Conservation (phyloP, 192 early-diverging fungal genomes). For the Nowakowskiella sp. region DNA sequence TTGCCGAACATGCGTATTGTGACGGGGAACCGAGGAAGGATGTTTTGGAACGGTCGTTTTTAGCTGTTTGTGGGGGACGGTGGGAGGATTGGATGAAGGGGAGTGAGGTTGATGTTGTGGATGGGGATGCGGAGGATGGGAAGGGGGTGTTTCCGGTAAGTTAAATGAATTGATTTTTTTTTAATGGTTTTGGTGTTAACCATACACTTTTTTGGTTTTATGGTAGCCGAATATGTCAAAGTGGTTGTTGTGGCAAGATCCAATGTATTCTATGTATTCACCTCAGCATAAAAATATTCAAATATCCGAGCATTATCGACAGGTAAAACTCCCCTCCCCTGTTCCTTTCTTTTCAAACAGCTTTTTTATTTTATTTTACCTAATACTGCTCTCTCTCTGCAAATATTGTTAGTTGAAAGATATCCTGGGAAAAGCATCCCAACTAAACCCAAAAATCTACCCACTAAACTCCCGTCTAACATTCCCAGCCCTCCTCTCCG, state of each 20-base stretch:
- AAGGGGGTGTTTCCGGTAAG: conserved; percentile 1
- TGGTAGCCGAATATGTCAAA: conserved; percentile 43
- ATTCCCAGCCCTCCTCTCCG: conserved; percentile 60
- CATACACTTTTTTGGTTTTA: too few relatives aligned
- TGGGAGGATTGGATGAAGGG: conserved; percentile 70
- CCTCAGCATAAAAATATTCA: conserved; percentile 67
- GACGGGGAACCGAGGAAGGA: conserved; percentile 50
- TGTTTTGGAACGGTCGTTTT: conserved; percentile 54
- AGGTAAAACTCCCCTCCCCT: conserved; percentile 11
- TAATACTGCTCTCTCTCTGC: too few relatives aligned
- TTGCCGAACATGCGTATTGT: conserved; percentile 68
- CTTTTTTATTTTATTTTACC: too few relatives aligned
- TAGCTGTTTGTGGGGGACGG: conserved; percentile 70
- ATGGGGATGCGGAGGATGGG: neutral
- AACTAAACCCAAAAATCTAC: conserved; percentile 26
- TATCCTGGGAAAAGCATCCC: conserved; percentile 42
- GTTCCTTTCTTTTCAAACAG: too few relatives aligned
- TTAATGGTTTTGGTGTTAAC: too few relatives aligned
- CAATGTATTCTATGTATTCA: conserved; percentile 53
- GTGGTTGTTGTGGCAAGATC: conserved; percentile 80
- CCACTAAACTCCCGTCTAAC: conserved; percentile 64
- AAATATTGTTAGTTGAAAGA: conserved; percentile 41
- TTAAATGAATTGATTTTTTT: neutral
- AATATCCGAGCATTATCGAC: conserved; percentile 57
- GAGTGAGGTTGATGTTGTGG: conserved; percentile 39